Evolutionary conservation across 495 filamentous ascomycete species (phyloP).

Genomic region (Melanomma pulvis-pyrius): DNA sequence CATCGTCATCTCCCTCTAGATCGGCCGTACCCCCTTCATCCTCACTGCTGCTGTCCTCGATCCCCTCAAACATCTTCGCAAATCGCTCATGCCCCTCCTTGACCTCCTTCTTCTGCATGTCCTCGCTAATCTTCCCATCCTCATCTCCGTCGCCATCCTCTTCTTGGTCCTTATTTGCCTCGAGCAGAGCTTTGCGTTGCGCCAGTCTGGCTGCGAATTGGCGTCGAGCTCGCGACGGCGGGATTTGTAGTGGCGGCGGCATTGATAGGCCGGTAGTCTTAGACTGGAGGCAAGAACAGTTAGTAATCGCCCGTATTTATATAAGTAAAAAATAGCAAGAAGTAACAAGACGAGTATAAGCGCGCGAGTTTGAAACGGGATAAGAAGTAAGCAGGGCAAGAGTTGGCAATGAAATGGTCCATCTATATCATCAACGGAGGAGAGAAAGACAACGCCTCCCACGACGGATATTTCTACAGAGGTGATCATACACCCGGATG

Average conservation of each 20-base stretch:
- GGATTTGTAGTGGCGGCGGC: constrained; percentile 74
- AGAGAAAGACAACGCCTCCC: constrained; percentile 1
- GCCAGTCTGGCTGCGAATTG: constrained; percentile 84
- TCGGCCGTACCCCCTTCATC: constrained; percentile 8
- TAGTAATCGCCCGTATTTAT: background rate
- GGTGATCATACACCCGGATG: constrained; percentile 1
- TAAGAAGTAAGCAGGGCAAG: background rate
- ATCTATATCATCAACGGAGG: background rate
- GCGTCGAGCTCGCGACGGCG: constrained; percentile 81
- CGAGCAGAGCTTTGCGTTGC: constrained; percentile 53
- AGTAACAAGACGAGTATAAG: background rate
- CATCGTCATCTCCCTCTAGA: background rate
- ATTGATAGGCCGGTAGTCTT: constrained; percentile 50
- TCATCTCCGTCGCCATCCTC: constrained; percentile 16
- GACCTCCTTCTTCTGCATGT: constrained; percentile 6
- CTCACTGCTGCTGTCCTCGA: constrained; percentile 28
- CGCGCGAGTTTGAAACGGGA: background rate
- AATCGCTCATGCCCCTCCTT: constrained; percentile 27
- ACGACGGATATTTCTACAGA: background rate
- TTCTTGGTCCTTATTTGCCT: constrained; percentile 11
- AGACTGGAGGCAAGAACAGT: constrained; percentile 31
- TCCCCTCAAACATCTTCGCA: constrained; percentile 26
- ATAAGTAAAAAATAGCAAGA: no score
- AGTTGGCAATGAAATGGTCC: background rate
- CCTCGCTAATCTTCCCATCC: background rate